Evolutionary conservation across 2,329 filamentous ascomycete genomes (phyloP), one percentile per base, ranked within the genome.

Genomic region (Alternaria sp.): DNA sequence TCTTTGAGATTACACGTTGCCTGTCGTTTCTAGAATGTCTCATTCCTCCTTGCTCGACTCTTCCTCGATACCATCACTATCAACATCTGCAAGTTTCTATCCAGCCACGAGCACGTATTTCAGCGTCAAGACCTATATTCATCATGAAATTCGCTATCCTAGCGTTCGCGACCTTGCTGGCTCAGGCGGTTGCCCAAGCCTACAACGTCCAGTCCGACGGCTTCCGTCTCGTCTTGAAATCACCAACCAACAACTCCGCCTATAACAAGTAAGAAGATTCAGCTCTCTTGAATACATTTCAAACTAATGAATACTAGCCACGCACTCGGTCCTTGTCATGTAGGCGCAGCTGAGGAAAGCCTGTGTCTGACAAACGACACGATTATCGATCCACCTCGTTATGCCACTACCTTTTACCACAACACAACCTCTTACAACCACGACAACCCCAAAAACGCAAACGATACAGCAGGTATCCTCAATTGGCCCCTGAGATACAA

Each of bases 301-400:
- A 18, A 18, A 25, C 43, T 59, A 10, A 64, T 20, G 14, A 3
- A 27, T 5, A 12, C 4, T 14, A 65, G 67, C 14, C 63, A 53
- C 57, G 68, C 63, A 30, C 62, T 74, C 2, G 68, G 67, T 36
- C 67, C 69, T 27, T 75, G 82, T 71, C 81, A 84, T 59, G 76
- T 81, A 71, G 81, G 82, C 36, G 82, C 81, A 38, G 81, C 78
- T 4, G 81, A 81, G 54, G 81, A 84, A 70, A 79, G 74, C 14
- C 76, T 83, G 36, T 74, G 73, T 43, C 50, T 51, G 8, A 62
- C 54, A 11, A 34, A 52, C 5, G 36, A 62, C 16, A 64, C 51
- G 8, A 27, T 54, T 9, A 22, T 46, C 8, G 59, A 67, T 16
- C 51, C 57, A 20, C 43, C 67, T 20, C 32, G 27, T 6, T 50